Percentiles rank a stretch among this genome's conserved stretches.
Conservation (phyloP, 441 rosid genomes). For the Raphanus hybrid region DNA sequence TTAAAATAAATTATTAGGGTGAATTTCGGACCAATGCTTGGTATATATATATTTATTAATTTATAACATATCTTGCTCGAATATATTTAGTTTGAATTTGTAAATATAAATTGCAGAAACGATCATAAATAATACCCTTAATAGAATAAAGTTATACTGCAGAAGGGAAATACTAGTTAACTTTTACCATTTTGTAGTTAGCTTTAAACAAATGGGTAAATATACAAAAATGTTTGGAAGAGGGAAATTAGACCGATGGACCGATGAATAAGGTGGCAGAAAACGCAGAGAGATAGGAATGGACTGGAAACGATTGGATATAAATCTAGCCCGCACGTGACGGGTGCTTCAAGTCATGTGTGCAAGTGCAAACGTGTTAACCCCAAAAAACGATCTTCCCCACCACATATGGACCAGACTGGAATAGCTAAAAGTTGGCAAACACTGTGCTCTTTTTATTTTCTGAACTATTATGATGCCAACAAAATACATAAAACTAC, state of each 20-base stretch:
- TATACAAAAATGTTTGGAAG: not conserved
- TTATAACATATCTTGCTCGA: not conserved
- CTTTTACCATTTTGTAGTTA: too few species aligned
- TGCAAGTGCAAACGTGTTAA: too few species aligned
- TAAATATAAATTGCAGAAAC: not conserved
- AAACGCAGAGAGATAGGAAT: too few species aligned
- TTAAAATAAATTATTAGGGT: too few species aligned
- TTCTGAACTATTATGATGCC: not conserved
- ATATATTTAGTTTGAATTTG: not conserved
- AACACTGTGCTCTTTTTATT: not conserved
- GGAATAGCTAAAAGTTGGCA: slow-evolving; percentile 6
- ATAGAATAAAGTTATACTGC: not conserved
- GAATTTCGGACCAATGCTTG: too few species aligned
- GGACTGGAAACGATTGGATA: too few species aligned
- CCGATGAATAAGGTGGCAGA: not conserved
- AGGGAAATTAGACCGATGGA: not conserved
- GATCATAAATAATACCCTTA: not conserved
- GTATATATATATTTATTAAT: too few species aligned
- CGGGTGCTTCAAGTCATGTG: too few species aligned
- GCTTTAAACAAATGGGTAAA: not conserved
- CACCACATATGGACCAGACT: slow-evolving; percentile 29
- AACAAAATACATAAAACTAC: not conserved
- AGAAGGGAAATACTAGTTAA: not conserved
- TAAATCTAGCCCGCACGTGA: too few species aligned
- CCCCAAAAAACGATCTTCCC: not conserved